Evolutionary conservation across 2,329 filamentous ascomycete genomes (phyloP).

Genomic region (Fusarium equiseti): DNA sequence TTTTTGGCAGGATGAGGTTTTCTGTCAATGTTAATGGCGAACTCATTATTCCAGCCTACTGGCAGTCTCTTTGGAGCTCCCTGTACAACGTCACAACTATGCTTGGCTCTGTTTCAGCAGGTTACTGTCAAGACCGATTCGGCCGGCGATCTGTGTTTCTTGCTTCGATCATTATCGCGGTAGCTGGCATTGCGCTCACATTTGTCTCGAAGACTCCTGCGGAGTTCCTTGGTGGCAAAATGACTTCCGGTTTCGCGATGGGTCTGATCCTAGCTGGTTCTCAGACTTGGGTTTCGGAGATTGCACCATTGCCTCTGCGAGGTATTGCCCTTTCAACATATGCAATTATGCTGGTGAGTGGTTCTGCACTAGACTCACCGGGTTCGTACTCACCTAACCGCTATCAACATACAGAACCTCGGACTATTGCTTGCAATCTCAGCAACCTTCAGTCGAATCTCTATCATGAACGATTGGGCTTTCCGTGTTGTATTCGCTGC

Average conservation of each 20-base stretch:
- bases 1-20: slow-evolving; percentile 1
- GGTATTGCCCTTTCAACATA: slow-evolving; percentile 13
- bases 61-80: slow-evolving; percentile 20
- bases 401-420: background rate
- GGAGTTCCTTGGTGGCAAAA: slow-evolving; percentile 16
- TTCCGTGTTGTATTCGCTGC: slow-evolving; percentile 18
- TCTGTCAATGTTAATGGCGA: slow-evolving; percentile 2
- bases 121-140: slow-evolving; percentile 9
- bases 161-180: background rate
- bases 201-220: slow-evolving; percentile 5
- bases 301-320: slow-evolving; percentile 10
- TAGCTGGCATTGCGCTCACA: slow-evolving; percentile 1
- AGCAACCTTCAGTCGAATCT: slow-evolving; percentile 10
- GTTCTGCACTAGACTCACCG: background rate
- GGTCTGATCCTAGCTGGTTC: slow-evolving; percentile 8
- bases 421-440: slow-evolving; percentile 16
- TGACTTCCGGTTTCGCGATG: slow-evolving; percentile 10
- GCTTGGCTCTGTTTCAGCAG: slow-evolving; percentile 8
- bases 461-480: slow-evolving; percentile 14
- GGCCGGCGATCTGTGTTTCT: slow-evolving; percentile 15
- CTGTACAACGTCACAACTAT: slow-evolving; percentile 6
- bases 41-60: slow-evolving; percentile 19
- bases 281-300: slow-evolving; percentile 16
- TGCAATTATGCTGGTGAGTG: slow-evolving; percentile 14
- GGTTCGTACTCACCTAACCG: background rate